phyloP scores from a whole-genome alignment of 257 asterid species.

The Solanum verrucosum region DNA sequence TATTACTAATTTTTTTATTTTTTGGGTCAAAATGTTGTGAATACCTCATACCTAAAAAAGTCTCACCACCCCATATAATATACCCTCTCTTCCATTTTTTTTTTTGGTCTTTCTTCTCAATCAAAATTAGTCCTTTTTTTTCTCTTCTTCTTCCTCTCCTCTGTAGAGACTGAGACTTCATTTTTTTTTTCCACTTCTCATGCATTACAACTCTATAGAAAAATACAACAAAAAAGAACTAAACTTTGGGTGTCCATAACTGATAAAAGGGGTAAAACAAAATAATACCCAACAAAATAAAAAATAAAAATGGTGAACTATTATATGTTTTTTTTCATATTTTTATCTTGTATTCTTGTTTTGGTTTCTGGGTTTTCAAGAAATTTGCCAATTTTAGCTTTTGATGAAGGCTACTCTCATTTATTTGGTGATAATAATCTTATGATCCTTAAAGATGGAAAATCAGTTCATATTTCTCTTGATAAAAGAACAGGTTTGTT shows the following conservation, averaged over 20 bases:
- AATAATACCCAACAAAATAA: background rate
- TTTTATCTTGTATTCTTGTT: background rate
- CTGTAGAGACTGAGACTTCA: slow-evolving; percentile 16
- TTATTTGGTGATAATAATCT: slow-evolving; percentile 78
- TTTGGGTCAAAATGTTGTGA: background rate
- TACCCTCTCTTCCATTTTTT: slow-evolving; percentile 1
- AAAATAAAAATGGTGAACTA: slow-evolving; percentile 23
- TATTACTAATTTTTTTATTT: background rate
- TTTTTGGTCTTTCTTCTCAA: slow-evolving; percentile 8
- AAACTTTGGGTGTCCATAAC: background rate
- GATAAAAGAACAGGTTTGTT: slow-evolving; percentile 66
- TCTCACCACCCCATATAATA: slow-evolving; percentile 47
- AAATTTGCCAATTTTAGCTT: slow-evolving; percentile 55
- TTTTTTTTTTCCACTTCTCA: background rate
- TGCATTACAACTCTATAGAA: slow-evolving; percentile 13
- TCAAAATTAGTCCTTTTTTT: background rate
- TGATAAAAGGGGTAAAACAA: background rate
- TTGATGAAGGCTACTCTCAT: slow-evolving; percentile 85
- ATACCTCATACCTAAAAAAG: slow-evolving; percentile 24
- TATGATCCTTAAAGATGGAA: slow-evolving; percentile 66
- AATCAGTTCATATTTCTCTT: slow-evolving; percentile 56
- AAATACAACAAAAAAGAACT: background rate
- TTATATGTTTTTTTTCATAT: background rate
- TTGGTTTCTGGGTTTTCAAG: slow-evolving; percentile 48
- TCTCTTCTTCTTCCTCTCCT: slow-evolving; percentile 1